Percentiles rank a stretch among this genome's conserved stretches.
phyloP scores from a whole-genome alignment of 352 stramenopile genomes.

The Phytophthora cryptogea region DNA sequence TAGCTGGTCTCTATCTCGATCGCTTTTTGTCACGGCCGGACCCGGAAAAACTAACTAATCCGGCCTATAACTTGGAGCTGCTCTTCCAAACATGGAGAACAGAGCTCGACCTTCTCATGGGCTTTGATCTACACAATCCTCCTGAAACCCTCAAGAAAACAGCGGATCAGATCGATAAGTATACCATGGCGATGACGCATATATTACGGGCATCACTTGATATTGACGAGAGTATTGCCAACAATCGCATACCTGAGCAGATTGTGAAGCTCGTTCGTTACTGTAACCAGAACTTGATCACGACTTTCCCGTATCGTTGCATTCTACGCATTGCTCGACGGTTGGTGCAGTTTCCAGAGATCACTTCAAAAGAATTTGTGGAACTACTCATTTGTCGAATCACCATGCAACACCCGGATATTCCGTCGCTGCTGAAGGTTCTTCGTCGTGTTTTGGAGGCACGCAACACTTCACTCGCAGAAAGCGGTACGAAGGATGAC shows the following conservation, averaged over 20 bases:
- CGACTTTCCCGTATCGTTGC: slow-evolving; percentile 73
- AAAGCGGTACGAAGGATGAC: slow-evolving; percentile 39
- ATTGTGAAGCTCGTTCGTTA: slow-evolving; percentile 76
- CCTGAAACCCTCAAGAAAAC: slow-evolving; percentile 53
- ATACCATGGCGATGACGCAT: slow-evolving; percentile 72
- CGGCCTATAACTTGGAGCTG: slow-evolving; percentile 78
- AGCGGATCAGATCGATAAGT: slow-evolving; percentile 63
- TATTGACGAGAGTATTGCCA: slow-evolving; percentile 74
- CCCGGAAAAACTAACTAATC: slow-evolving; percentile 73
- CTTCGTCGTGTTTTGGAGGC: slow-evolving; percentile 76
- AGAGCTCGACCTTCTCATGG: slow-evolving; percentile 58
- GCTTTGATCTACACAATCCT: slow-evolving; percentile 64
- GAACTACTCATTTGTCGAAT: slow-evolving; percentile 77
- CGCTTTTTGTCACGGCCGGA: slow-evolving; percentile 74
- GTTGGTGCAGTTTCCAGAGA: slow-evolving; percentile 67
- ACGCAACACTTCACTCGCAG: slow-evolving; percentile 37
- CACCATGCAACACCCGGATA: slow-evolving; percentile 70
- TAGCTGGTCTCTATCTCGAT: slow-evolving; percentile 76
- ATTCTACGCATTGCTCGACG: slow-evolving; percentile 62
- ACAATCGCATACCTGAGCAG: slow-evolving; percentile 68
- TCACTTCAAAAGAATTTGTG: slow-evolving; percentile 72
- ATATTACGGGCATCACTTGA: slow-evolving; percentile 67
- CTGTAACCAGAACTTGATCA: slow-evolving; percentile 75
- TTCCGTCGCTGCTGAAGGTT: slow-evolving; percentile 69
- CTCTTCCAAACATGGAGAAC: slow-evolving; percentile 78